Base-by-base conservation (phyloP, 1,284 basidiomycete genomes). In the Omphalotus olearius region DNA sequence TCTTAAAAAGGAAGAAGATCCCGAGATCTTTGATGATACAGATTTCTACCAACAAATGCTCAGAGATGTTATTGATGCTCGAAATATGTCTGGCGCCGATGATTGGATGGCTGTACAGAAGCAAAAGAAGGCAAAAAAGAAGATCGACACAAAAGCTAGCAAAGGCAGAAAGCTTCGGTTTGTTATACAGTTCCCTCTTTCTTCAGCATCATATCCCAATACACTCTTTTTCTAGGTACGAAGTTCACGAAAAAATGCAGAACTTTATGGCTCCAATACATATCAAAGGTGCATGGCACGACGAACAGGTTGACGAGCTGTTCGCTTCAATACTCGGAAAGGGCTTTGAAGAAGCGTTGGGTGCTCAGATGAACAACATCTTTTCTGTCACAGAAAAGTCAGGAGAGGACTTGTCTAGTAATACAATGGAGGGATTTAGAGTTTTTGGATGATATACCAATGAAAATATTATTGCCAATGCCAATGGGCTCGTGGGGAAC, bases 251-350 rank as follows among this genome's bases (percentile, higher is more conserved):
- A 62, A 97, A 96, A 70, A 71, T 95, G 38, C 88, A 91, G 64
- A 93, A 93, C 65, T 96, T 96, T 64, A 95, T 95, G 85, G 90
- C 93, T 1, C 93, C 94, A 9, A 82, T 94, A 4, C 80, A 83
- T 5, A 72, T 80, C 1, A 63, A 70, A 41, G 77, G 77, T 20
- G 69, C 71, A 51, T 98, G 94, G 94, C 90, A 93, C 57, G 92
- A 96, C 57, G 91, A 92, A 62, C 93, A 97, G 71, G 81, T 93
- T 54, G 93, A 97, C 64, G 93, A 97, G 65, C 68, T 97, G 47
- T 97, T 98, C 66, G 77, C 83, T 35, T 91, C 88, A 23, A 67
- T 98, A 47, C 75, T 98, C 28, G 92, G 93, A 2, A 80, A 74
- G 61, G 83, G 83, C 13, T 83, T 80, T 56, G 76, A 78, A 59